Base-by-base conservation (phyloP, 164 flowering plant species). In the Macadamia integrifolia region DNA sequence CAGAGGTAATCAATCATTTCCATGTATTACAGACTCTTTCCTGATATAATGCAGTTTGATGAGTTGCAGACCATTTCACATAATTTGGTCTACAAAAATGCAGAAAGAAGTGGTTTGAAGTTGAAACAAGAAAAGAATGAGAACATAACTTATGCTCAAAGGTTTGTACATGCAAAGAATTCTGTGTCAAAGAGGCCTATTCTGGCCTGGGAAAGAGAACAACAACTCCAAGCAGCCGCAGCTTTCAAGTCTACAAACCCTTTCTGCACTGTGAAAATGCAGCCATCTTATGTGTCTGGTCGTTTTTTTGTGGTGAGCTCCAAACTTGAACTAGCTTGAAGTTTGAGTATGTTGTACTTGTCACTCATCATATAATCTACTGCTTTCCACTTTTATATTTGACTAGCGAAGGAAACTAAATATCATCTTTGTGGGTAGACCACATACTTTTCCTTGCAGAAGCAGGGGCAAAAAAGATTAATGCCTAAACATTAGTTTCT, bases 211-310 rank as follows among this genome's bases (percentile, higher is more conserved):
- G 46, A 31, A 50, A 63, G 28, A 50, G 57, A 14, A 1, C 61
- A 49, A 46, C 66, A 32, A 12, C 11, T 69, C 29, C 28, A 65
- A 40, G 63, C 40, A 44, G 77, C 77, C 9, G 44, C 6, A 60
- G 62, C 58, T 6, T 60, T 72, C 23, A n/a, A 52, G 52, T 75
- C 75, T 31, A 40, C 44, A 6, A 75, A 72, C 12, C 75, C 78
- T 40, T 69, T 62, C 55, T 71, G 59, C 69, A 58, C n/a, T 9
- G 65, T 60, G 31, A 35, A 31, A 8, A 68, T 78, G 80, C 67
- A 29, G 12, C 69, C 56, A 9, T 68, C 80, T 6, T 60, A 66
- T 67, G 74, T 77, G 44, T 11, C 44, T 35, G 0, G 61, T 1
- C 2, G 3, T 8, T 57, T 5, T 31, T 6, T 8, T 6, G 28